Conservation (phyloP, 2,329 filamentous ascomycete genomes). For the Talaromyces atroroseus region DNA sequence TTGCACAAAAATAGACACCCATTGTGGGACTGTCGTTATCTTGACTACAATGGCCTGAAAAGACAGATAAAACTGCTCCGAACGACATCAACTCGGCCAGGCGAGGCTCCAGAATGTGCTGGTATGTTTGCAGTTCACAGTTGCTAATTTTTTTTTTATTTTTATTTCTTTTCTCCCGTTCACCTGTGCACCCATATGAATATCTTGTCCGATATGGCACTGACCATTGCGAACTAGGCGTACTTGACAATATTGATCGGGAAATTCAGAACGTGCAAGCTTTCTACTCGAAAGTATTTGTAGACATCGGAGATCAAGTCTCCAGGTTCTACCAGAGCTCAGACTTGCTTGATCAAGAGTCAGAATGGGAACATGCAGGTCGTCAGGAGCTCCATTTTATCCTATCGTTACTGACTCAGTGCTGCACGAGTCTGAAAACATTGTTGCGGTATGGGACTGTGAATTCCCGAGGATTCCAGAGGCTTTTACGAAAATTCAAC, state of each 20-base stretch:
- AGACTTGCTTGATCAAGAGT: not conserved
- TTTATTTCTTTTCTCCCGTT: too few relatives aligned
- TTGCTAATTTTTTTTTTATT: not conserved
- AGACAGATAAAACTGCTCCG: not conserved
- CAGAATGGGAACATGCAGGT: not conserved
- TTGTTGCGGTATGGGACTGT: not conserved
- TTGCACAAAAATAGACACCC: not conserved
- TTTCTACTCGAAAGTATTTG: not conserved
- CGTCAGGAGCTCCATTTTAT: not conserved
- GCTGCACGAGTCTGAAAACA: not conserved
- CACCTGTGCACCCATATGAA: too few relatives aligned
- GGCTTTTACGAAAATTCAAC: not conserved
- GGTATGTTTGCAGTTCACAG: not conserved
- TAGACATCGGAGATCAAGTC: not conserved
- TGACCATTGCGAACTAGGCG: not conserved
- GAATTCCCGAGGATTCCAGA: not conserved
- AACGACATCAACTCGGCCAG: not conserved
- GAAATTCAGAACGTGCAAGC: not conserved
- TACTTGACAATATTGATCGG: not conserved
- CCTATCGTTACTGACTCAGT: not conserved
- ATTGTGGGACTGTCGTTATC: not conserved
- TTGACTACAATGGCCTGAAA: slow-evolving; percentile 1
- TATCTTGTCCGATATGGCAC: not conserved
- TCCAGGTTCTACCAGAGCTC: not conserved
- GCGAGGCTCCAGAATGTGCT: not conserved